These are phyloP conservation scores for Urtica urens DNA, from an alignment of 306 rosid genomes.

Conservation along the genomic window DNA sequence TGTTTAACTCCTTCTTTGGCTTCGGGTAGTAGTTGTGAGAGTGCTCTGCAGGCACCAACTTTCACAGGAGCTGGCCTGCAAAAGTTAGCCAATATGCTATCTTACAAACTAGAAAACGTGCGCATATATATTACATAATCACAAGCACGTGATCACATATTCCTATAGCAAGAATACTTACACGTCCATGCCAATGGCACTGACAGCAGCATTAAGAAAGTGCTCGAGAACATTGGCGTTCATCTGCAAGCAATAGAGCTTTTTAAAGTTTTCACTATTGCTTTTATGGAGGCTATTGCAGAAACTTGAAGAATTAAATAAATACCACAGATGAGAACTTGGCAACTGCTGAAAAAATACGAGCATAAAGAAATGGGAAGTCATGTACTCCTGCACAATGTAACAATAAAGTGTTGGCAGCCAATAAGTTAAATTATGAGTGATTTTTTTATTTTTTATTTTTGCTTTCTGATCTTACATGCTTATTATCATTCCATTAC, in stretches of 20 bases:
- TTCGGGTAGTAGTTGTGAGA: conserved; percentile 74
- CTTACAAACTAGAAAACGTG: background rate
- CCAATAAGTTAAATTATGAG: conserved; percentile 16
- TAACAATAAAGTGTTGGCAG: conserved; percentile 8
- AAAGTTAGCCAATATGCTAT: background rate
- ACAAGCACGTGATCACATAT: background rate
- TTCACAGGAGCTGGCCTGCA: conserved; percentile 81
- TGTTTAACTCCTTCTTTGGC: conserved; percentile 50
- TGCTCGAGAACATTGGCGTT: conserved; percentile 49
- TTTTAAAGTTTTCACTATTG: conserved; percentile 4
- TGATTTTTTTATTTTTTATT: background rate
- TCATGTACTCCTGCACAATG: conserved; percentile 56
- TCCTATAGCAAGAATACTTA: conserved; percentile 22
- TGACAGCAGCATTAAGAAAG: conserved; percentile 58
- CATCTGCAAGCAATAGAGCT: conserved; percentile 38
- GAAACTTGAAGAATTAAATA: background rate
- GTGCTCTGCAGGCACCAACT: conserved; percentile 93
- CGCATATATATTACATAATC: background rate
- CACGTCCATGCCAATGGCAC: conserved; percentile 73
- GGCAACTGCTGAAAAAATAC: conserved; percentile 61
- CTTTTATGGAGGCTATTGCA: background rate
- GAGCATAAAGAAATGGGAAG: conserved; percentile 80
- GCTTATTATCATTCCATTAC: background rate
- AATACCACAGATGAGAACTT: conserved; percentile 84
- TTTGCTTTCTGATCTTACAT: background rate